phyloP scores from a whole-genome alignment of 305 asterid species.

The Solanum hybrid region DNA sequence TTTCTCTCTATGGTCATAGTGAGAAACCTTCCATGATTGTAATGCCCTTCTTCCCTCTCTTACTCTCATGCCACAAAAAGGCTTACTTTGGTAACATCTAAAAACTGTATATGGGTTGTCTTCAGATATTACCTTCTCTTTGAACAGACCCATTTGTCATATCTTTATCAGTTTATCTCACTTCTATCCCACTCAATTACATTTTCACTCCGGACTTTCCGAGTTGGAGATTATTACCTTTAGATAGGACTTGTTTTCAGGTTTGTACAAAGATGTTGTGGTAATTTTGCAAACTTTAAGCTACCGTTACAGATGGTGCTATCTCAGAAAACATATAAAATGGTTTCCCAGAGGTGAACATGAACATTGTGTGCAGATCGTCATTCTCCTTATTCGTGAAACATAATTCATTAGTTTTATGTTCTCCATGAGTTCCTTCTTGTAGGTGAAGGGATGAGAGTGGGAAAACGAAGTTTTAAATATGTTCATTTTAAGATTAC shows the following conservation, averaged over 20 bases:
- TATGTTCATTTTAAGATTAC: slow-evolving; percentile 1
- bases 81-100: background rate
- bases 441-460: background rate
- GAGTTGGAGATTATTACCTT: background rate
- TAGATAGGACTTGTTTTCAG: background rate
- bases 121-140: background rate
- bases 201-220: background rate
- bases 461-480: background rate
- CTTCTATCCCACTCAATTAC: background rate
- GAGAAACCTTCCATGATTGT: background rate
- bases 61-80: background rate
- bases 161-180: background rate
- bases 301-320: background rate
- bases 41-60: background rate
- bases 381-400: background rate
- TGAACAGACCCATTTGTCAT: background rate
- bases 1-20: background rate
- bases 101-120: background rate
- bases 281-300: background rate
- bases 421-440: background rate
- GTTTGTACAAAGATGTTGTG: background rate
- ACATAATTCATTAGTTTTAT: background rate
- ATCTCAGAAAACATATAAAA: background rate
- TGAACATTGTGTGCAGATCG: background rate
- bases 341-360: background rate